These are phyloP conservation scores for Alnus rubra DNA, from an alignment of 306 rosid genomes.

Conservation along the genomic window DNA sequence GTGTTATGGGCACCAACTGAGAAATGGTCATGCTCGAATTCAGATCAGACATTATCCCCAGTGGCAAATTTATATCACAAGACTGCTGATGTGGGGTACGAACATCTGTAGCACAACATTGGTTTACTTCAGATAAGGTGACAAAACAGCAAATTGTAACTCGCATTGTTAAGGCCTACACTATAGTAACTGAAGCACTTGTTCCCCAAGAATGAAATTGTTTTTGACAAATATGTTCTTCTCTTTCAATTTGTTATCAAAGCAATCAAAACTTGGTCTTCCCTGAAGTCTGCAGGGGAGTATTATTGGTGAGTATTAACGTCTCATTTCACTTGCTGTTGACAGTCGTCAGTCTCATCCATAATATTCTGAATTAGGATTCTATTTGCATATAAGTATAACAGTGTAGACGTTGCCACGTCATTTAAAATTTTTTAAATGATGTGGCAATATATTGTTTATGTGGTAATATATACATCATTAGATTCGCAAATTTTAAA, in stretches of 20 bases:
- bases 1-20: constrained; percentile 49
- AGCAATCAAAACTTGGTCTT: background rate
- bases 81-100: constrained; percentile 9
- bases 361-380: background rate
- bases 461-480: too few relatives aligned
- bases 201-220: background rate
- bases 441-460: too few relatives aligned
- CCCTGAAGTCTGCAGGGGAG: background rate
- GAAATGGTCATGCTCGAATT: constrained; percentile 29
- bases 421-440: too few relatives aligned
- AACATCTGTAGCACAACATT: constrained; percentile 25
- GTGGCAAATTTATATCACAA: constrained; percentile 31
- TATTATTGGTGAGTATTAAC: background rate
- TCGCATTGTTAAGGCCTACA: too few relatives aligned
- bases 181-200: background rate
- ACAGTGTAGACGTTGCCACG: too few relatives aligned
- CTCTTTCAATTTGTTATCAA: background rate
- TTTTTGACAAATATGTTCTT: background rate
- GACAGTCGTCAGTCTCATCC: background rate
- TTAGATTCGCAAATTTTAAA: too few relatives aligned
- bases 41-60: constrained; percentile 32
- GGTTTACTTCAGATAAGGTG: constrained; percentile 22
- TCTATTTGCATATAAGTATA: too few relatives aligned
- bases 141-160: background rate
- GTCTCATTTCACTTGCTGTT: background rate